Base-by-base conservation (phyloP, 2,329 filamentous ascomycete genomes). In the Cladosporium velox region DNA sequence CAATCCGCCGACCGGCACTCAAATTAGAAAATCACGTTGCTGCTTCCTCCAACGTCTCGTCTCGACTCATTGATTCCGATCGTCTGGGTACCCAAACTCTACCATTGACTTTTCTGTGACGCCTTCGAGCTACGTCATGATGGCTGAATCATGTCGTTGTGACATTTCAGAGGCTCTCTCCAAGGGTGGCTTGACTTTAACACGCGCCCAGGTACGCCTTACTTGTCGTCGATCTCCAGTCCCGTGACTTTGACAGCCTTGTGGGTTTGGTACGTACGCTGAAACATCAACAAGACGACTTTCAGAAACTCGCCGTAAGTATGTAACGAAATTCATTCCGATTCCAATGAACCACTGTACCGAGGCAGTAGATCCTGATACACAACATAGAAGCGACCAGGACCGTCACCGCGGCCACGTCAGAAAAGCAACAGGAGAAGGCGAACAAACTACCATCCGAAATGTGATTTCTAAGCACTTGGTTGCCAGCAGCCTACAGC, bases 81-180 rank as follows among this genome's bases (percentile, higher is more conserved):
- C 41, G 15, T 24, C n/a, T 24, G n/a, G 41, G 41, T 21, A 47
- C 10, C 18, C 7, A 47, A 47, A 47, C 8, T 47, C 41, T 47
- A 47, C 41, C 8, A 21, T 18, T 24, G 12, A 11, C 41, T 47
- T 21, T 44, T 21, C 11, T 12, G 52, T 55, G 30, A 55, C 52
- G 52, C 30, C n/a, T n/a, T 55, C 18, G 32, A 34, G 7, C 52
- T 55, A 55, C 52, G 52, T 55, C 52, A 55, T 55, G 52, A 12
- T 55, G 10, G 52, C 15, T n/a, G 26, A 32, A 47, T 47, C 18
- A 44, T 44, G 38, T n/a, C n/a, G n/a, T 24, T 47, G n/a, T 10
- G 41, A 44, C 41, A 10, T 44, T 44, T 10, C 21, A 18, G 14
- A 18, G 15, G 14, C 14, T 7, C 35, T 38, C 12, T 38, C 12